Percentiles rank a stretch among this genome's conserved stretches.
Conservation (phyloP, 2,329 filamentous ascomycete species). For the Penicillium hesseltinei region DNA sequence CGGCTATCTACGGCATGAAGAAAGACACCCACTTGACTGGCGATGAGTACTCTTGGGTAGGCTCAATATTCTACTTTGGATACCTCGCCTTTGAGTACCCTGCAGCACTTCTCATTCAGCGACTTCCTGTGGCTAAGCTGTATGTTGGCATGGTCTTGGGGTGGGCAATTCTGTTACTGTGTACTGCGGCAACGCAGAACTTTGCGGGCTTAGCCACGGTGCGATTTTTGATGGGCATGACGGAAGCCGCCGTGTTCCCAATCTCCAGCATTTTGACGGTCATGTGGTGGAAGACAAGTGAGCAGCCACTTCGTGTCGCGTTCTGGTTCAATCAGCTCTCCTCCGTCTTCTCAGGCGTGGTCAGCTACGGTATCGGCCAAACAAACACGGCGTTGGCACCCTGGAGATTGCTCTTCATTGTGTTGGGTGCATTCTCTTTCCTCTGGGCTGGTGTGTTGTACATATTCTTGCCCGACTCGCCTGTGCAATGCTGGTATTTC, state of each 20-base stretch:
- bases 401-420: constrained; percentile 24
- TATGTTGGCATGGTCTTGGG: constrained; percentile 7
- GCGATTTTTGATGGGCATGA: constrained; percentile 16
- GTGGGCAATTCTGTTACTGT: constrained; percentile 14
- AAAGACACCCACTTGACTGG: constrained; percentile 22
- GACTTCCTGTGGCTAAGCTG: constrained; percentile 10
- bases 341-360: constrained; percentile 32
- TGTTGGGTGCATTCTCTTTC: constrained; percentile 21
- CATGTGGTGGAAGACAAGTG: constrained; percentile 15
- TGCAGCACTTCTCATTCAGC: constrained; percentile 17
- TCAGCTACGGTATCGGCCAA: constrained; percentile 37
- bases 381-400: constrained; percentile 24
- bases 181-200: constrained; percentile 14
- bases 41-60: constrained; percentile 24
- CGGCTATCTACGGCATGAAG: constrained; percentile 18
- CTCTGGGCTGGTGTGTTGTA: constrained; percentile 20
- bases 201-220: constrained; percentile 13
- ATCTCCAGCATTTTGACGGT: constrained; percentile 14
- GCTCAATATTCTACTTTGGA: constrained; percentile 19
- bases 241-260: constrained; percentile 10
- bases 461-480: constrained; percentile 22
- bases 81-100: constrained; percentile 18
- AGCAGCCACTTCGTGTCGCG: constrained; percentile 16
- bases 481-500: constrained; percentile 23
- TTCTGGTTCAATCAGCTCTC: constrained; percentile 23